Evolutionary conservation across 2,329 filamentous ascomycete genomes (phyloP).

Genomic region (Colletotrichum destructivum): DNA sequence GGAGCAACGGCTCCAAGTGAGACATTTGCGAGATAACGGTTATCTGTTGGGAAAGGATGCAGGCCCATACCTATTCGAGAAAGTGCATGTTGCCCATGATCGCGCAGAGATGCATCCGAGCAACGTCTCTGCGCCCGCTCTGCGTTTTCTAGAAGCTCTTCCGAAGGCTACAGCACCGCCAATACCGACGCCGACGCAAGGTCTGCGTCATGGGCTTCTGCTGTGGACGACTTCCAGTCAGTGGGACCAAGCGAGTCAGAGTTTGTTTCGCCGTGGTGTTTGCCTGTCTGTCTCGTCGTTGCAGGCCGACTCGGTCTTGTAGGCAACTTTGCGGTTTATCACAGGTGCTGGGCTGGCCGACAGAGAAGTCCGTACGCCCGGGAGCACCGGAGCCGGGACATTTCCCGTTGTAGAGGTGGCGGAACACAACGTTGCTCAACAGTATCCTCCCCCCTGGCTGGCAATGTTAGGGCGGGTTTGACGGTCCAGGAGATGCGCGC

Average conservation of each 20-base stretch:
- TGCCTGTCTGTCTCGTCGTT: neutral
- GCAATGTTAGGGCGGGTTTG: neutral
- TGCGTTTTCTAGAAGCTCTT: constrained; percentile 32
- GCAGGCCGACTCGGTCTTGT: neutral
- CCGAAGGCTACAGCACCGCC: constrained; percentile 13
- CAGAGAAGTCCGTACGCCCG: neutral
- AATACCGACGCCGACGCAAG: neutral
- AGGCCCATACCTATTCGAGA: constrained; percentile 21
- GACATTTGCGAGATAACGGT: constrained; percentile 4
- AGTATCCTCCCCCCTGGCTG: neutral
- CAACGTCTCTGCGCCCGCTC: constrained; percentile 19
- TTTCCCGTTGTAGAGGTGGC: neutral
- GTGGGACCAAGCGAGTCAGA: neutral
- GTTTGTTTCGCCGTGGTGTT: neutral
- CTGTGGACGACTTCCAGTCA: neutral
- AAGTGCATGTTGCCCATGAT: constrained; percentile 12
- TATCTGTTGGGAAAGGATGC: constrained; percentile 1
- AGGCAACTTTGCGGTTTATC: neutral
- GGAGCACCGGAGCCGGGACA: neutral
- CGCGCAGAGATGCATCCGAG: constrained; percentile 19
- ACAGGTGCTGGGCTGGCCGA: neutral
- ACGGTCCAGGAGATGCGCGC: neutral
- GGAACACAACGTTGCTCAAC: neutral
- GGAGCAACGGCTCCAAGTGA: constrained; percentile 14
- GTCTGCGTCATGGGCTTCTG: constrained; percentile 1